A percentile compares a stretch with the other conserved stretches of the same genome.
These are phyloP conservation scores for Polyrhizophydium stewartii DNA, from an alignment of 371 early-diverging fungal genomes.

Conservation along the genomic window DNA sequence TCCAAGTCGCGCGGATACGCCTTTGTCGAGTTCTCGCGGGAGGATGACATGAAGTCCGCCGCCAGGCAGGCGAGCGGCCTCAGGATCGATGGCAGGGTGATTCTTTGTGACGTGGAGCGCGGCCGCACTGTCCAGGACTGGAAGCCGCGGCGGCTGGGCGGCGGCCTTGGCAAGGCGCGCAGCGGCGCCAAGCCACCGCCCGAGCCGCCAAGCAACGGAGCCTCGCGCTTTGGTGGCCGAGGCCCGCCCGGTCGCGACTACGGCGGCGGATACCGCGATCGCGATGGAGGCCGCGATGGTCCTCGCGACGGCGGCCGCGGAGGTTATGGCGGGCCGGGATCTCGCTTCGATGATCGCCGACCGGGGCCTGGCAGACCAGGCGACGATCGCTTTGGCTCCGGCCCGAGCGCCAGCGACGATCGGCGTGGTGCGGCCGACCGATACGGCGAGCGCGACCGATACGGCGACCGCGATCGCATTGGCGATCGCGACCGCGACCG, in stretches of 20 bases:
- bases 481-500: constrained; percentile 43
- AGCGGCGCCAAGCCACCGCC: constrained; percentile 37
- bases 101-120: constrained; percentile 93
- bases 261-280: constrained; percentile 28
- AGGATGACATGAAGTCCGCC: constrained; percentile 87
- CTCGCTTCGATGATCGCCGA: constrained; percentile 26
- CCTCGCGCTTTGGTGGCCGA: constrained; percentile 16
- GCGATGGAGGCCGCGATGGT: constrained; percentile 35
- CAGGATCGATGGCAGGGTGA: constrained; percentile 77
- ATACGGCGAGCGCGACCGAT: constrained; percentile 27
- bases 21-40: constrained; percentile 92
- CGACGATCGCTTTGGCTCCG: no score
- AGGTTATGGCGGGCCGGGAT: constrained; percentile 26
- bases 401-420: no score
- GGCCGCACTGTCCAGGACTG: constrained; percentile 95
- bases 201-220: neutral
- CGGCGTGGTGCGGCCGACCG: constrained; percentile 34
- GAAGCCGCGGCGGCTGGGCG: constrained; percentile 86
- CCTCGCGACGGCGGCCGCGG: constrained; percentile 33
- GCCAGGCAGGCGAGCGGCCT: constrained; percentile 88
- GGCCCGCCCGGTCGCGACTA: constrained; percentile 19
- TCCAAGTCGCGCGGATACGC: constrained; percentile 87
- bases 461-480: constrained; percentile 6
- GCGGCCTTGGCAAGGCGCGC: constrained; percentile 87
- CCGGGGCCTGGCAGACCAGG: constrained; percentile 13